Conservation (phyloP, 2,329 filamentous ascomycete genomes). For the Alternaria postmessia region DNA sequence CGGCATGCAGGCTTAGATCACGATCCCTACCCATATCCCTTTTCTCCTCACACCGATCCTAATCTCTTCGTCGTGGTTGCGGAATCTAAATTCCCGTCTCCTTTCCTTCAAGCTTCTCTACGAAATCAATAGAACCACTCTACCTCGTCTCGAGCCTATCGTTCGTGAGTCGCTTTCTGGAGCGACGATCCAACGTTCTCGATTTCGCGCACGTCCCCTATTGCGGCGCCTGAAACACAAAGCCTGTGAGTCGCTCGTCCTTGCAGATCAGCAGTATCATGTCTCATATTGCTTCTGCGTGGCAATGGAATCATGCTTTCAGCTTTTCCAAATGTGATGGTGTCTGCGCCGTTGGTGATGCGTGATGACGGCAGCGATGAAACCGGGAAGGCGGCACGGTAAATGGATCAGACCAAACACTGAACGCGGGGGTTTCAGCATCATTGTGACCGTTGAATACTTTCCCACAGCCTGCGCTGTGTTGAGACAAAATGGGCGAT, state of each 20-base stretch:
- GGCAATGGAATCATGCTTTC: background rate
- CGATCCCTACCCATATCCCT: background rate
- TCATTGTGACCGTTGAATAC: background rate
- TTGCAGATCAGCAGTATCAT: background rate
- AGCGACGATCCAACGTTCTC: conserved; percentile 3
- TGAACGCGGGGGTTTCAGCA: background rate
- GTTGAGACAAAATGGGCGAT: background rate
- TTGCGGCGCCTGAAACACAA: background rate
- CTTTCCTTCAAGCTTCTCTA: background rate
- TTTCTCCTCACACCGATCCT: background rate
- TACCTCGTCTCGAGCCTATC: background rate
- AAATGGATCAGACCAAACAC: background rate
- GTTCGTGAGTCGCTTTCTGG: background rate
- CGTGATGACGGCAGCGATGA: background rate
- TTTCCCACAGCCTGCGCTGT: background rate
- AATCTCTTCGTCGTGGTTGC: background rate
- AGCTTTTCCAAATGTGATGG: background rate
- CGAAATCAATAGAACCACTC: background rate
- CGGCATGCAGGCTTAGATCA: conserved; percentile 5
- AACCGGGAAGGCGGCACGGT: conserved; percentile 1
- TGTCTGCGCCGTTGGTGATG: background rate
- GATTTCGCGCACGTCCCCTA: background rate
- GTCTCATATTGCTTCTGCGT: background rate
- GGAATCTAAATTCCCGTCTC: background rate
- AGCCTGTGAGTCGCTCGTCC: background rate